phyloP scores from a whole-genome alignment of 2,329 filamentous ascomycete species.

The Penicillium carneum region DNA sequence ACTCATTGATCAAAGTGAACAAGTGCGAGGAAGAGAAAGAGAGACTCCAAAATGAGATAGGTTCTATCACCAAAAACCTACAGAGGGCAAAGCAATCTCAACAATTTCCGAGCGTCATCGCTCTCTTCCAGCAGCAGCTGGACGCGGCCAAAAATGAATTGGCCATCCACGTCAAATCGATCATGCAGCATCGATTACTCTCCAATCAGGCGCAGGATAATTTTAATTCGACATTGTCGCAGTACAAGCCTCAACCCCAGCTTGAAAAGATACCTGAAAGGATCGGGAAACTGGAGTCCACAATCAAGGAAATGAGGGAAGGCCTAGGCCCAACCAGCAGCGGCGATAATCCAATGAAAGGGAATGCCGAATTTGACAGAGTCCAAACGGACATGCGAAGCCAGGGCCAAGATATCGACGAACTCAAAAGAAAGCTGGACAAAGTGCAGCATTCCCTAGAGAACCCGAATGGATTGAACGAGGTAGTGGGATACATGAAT shows the following conservation, averaged over 20 bases:
- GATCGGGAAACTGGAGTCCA: slow-evolving; percentile 29
- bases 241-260: neutral
- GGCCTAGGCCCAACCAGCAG: neutral
- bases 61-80: slow-evolving; percentile 49
- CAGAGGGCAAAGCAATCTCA: slow-evolving; percentile 32
- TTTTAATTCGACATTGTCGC: neutral
- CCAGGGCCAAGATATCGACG: neutral
- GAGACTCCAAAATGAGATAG: slow-evolving; percentile 40
- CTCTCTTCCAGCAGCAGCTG: slow-evolving; percentile 32
- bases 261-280: slow-evolving; percentile 18
- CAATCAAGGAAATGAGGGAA: slow-evolving; percentile 17
- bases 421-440: neutral
- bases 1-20: slow-evolving; percentile 7
- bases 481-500: neutral
- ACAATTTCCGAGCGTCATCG: slow-evolving; percentile 37
- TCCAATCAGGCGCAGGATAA: neutral
- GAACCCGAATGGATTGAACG: neutral
- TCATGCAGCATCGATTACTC: neutral
- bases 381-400: neutral
- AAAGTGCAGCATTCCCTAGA: neutral
- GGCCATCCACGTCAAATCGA: neutral
- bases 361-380: neutral
- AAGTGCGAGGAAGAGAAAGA: slow-evolving; percentile 38
- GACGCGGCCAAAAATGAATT: slow-evolving; percentile 19
- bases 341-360: neutral